phyloP scores from a whole-genome alignment of 2,329 filamentous ascomycete species.

The Plenodomus lindquistii region DNA sequence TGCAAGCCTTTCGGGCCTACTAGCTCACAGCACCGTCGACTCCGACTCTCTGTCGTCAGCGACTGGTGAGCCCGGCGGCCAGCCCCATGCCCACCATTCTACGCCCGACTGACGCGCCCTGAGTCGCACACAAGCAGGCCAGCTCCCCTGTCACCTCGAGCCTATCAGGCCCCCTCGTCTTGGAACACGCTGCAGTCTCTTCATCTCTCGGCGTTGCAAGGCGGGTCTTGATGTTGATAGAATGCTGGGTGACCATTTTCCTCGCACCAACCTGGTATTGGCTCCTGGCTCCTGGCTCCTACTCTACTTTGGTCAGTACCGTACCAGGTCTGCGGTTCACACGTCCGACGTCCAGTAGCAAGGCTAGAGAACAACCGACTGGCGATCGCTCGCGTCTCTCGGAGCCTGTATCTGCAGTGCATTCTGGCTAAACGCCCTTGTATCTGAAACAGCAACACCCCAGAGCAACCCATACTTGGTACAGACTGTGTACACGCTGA shows the following conservation, averaged over 20 bases:
- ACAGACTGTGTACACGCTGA: not conserved
- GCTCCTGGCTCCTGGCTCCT: not conserved
- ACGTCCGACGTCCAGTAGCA: constrained; percentile 2
- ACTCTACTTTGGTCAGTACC: not conserved
- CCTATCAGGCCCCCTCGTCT: not conserved
- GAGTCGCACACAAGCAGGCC: not conserved
- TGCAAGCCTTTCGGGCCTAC: constrained; percentile 16
- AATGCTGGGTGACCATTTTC: not conserved
- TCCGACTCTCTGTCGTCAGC: constrained; percentile 6
- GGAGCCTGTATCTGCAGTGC: constrained; percentile 1
- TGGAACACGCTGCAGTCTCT: not conserved
- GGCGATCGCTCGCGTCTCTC: not conserved
- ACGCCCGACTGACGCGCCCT: constrained; percentile 1
- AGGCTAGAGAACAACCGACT: not conserved
- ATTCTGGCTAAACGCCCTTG: constrained; percentile 13
- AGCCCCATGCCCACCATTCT: not conserved
- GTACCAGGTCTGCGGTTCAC: constrained; percentile 1
- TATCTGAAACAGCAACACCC: constrained; percentile 14
- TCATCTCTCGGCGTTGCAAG: not conserved
- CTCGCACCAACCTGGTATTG: not conserved
- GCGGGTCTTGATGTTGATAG: too few relatives aligned
- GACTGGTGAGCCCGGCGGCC: not conserved
- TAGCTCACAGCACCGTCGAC: too few relatives aligned
- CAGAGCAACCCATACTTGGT: constrained; percentile 11
- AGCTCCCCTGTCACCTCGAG: not conserved